Percentiles rank a stretch among this genome's conserved stretches.
These are phyloP conservation scores for Diaporthe helianthi DNA, from an alignment of 2,329 filamentous ascomycete species.

Conservation along the genomic window DNA sequence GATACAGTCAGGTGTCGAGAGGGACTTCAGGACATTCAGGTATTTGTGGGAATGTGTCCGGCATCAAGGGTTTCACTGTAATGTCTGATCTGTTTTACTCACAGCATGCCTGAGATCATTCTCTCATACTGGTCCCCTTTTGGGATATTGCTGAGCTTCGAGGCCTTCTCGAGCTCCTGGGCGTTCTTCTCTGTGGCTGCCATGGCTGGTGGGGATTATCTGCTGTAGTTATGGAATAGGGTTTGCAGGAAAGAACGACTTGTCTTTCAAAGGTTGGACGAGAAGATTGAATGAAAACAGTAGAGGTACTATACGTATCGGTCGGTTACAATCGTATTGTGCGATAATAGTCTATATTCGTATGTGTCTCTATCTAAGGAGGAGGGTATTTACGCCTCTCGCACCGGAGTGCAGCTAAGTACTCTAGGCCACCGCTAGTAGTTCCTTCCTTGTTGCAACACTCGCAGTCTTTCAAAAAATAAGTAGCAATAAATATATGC, in stretches of 20 bases:
- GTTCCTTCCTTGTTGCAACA: too few species aligned
- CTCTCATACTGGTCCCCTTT: conserved; percentile 68
- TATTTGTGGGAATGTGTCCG: not conserved
- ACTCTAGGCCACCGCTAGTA: too few species aligned
- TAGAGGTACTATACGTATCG: too few species aligned
- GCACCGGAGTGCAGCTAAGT: too few species aligned
- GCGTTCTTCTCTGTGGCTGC: conserved; percentile 42
- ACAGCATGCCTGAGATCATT: conserved; percentile 70
- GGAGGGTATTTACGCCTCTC: too few species aligned
- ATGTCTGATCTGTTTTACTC: conserved; percentile 38
- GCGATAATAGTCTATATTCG: too few species aligned
- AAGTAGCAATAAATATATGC: too few species aligned
- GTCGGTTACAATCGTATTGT: too few species aligned
- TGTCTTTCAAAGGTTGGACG: not conserved
- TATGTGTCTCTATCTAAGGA: too few species aligned
- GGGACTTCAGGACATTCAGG: too few species aligned
- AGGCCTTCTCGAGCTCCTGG: conserved; percentile 49
- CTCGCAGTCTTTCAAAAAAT: too few species aligned
- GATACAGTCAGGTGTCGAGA: not conserved
- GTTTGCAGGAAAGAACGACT: not conserved
- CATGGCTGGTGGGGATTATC: not conserved
- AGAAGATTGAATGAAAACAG: conserved; percentile 1
- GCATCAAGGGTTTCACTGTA: not conserved
- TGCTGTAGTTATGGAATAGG: not conserved
- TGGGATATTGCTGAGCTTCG: conserved; percentile 54